Base-by-base conservation (phyloP, 2,329 filamentous ascomycete genomes). In the Fusarium sp. region DNA sequence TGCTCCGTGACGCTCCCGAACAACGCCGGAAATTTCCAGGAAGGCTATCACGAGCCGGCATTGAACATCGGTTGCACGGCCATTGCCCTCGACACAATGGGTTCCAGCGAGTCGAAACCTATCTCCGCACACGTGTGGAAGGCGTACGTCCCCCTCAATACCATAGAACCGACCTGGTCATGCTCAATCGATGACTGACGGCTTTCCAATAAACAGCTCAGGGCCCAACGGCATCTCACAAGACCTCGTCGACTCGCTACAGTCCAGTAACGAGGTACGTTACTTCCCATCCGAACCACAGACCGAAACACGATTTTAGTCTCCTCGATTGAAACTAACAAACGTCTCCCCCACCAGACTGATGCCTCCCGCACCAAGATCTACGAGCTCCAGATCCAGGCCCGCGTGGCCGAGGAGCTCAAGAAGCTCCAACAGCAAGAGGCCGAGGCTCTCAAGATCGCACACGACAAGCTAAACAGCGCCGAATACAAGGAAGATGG, bases 331-430 rank as follows among this genome's bases (percentile, higher is more conserved):
- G 20, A 75, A 66, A 57, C 73, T 76, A 64, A 78, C 72, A 43
- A 15, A 38, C 20, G 22, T 38, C n/a, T 60, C 52, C 52, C 20
- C 45, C 47, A n/a, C 62, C 40, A 98, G 96, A 96, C 93, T 84
- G 95, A 98, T 86, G 91, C 92, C 69, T 95, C 95, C 75, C 95
- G 96, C 81, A 89, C 93, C 79, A 94, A 94, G 85, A 88, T 92
- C 80, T 86, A 95, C 83, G 96, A 98, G 86, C 91, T 97, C 73
- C 93, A 96, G 79, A 92, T 98, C 83, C 95, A 98, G 86, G 87
- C 90, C 81, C 95, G 96, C 84, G 94, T 98, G 70, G 91, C 93
- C 79, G 88, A 91, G 79, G 95, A 98, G 85, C 94, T 98, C 76
- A 91, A 93, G 84, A 92, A 92, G 78, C 90, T 98, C 74, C 92